Evolutionary conservation across 257 asterid species (phyloP).

Genomic region (Primulina huaijiensis): DNA sequence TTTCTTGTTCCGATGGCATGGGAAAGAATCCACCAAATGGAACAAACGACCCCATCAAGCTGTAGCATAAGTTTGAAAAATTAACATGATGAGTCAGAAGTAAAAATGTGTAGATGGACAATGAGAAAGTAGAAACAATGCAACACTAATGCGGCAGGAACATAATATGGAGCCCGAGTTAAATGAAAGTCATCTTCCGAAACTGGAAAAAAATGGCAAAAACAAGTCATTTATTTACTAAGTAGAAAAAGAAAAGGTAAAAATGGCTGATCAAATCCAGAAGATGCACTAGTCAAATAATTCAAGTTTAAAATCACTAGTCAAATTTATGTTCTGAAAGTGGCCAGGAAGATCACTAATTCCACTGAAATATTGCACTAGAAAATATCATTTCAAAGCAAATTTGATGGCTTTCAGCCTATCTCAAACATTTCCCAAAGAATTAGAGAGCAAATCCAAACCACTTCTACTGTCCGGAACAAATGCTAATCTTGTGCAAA

Average conservation of each 20-base stretch:
- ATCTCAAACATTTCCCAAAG: slow-evolving; percentile 3
- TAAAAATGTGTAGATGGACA: slow-evolving; percentile 19
- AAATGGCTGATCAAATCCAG: background rate
- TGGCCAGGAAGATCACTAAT: background rate
- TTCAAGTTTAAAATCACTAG: slow-evolving; percentile 1
- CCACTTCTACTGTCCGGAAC: background rate
- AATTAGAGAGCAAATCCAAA: slow-evolving; percentile 1
- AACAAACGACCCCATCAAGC: slow-evolving; percentile 93
- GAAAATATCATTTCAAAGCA: background rate
- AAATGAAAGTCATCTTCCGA: slow-evolving; percentile 9
- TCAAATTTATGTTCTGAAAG: background rate
- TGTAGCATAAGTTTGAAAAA: slow-evolving; percentile 41
- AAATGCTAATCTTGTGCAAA: background rate
- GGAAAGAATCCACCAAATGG: slow-evolving; percentile 95
- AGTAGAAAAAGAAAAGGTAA: background rate
- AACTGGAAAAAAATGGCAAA: background rate
- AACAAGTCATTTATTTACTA: background rate
- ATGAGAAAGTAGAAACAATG: background rate
- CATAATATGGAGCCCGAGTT: background rate
- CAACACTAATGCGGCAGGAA: background rate
- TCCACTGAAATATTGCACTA: background rate
- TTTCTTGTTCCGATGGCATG: slow-evolving; percentile 62
- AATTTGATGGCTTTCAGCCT: slow-evolving; percentile 7
- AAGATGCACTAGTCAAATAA: slow-evolving; percentile 2
- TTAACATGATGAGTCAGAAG: slow-evolving; percentile 27